A percentile compares a stretch with the other conserved stretches of the same genome.
phyloP scores from a whole-genome alignment of 2,329 filamentous ascomycete species.

The Colletotrichum ledebouriae region DNA sequence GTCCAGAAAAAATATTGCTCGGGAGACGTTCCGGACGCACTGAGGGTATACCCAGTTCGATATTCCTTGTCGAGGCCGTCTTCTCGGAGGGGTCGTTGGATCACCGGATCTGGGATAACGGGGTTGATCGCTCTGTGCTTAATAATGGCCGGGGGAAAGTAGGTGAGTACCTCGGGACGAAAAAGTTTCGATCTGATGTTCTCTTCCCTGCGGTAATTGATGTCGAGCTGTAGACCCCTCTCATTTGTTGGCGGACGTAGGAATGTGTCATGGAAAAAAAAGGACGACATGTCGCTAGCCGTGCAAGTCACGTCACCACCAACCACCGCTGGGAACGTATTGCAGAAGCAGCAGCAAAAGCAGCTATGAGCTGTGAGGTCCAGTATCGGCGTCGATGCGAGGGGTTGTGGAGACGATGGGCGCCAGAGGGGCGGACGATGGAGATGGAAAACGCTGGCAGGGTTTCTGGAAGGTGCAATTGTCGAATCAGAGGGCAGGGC shows the following conservation, averaged over 20 bases:
- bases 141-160: background rate
- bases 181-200: slow-evolving; percentile 9
- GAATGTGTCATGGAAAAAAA: slow-evolving; percentile 13
- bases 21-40: slow-evolving; percentile 23
- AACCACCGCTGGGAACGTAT: slow-evolving; percentile 6
- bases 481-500: slow-evolving; percentile 27
- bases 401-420: slow-evolving; percentile 17
- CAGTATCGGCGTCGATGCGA: slow-evolving; percentile 12
- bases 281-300: background rate
- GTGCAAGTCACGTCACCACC: slow-evolving; percentile 23
- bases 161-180: background rate
- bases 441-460: slow-evolving; percentile 24
- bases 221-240: background rate
- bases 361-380: background rate
- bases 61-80: slow-evolving; percentile 19
- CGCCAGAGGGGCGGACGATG: slow-evolving; percentile 16
- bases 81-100: slow-evolving; percentile 19
- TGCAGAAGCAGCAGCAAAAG: background rate
- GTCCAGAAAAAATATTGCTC: slow-evolving; percentile 18
- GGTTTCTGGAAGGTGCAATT: slow-evolving; percentile 37
- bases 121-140: slow-evolving; percentile 8
- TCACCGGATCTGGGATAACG: slow-evolving; percentile 26
- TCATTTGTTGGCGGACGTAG: slow-evolving; percentile 5
- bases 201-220: background rate
- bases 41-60: slow-evolving; percentile 24